These are phyloP conservation scores for Trametes polyzona DNA, from an alignment of 1,284 basidiomycete species.

Conservation along the genomic window DNA sequence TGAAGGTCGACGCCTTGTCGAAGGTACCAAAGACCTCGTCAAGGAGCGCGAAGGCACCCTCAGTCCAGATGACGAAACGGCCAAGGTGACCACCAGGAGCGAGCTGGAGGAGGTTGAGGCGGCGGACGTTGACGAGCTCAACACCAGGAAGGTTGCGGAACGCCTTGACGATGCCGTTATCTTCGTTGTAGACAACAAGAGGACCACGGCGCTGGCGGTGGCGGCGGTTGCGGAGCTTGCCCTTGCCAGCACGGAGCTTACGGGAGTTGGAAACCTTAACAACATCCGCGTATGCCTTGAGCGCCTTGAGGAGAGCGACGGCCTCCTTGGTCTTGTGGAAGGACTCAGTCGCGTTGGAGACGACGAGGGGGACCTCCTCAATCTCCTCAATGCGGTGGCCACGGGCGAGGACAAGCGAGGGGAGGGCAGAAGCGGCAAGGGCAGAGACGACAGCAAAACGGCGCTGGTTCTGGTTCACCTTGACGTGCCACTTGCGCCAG, in stretches of 20 bases:
- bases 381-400: conserved; percentile 99
- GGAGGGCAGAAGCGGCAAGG: conserved; percentile 96
- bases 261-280: conserved; percentile 97
- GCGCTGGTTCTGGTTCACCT: conserved; percentile 99
- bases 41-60: conserved; percentile 90
- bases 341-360: conserved; percentile 81
- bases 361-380: conserved; percentile 95
- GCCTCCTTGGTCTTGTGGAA: conserved; percentile 98
- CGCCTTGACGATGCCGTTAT: conserved; percentile 96
- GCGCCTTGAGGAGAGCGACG: conserved; percentile 89
- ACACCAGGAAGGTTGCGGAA: conserved; percentile 99
- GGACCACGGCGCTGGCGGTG: conserved; percentile 98
- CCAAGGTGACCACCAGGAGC: conserved; percentile 99
- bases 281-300: conserved; percentile 93
- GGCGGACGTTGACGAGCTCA: conserved; percentile 93
- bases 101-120: conserved; percentile 98
- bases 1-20: conserved; percentile 83
- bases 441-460: conserved; percentile 98
- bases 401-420: conserved; percentile 97
- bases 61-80: conserved; percentile 99
- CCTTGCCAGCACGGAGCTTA: conserved; percentile 96
- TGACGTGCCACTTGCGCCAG: conserved; percentile 99
- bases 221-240: conserved; percentile 97
- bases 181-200: conserved; percentile 97
- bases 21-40: conserved; percentile 96